Conservation (phyloP, 2,329 filamentous ascomycete species). For the Aspergillus sp. region DNA sequence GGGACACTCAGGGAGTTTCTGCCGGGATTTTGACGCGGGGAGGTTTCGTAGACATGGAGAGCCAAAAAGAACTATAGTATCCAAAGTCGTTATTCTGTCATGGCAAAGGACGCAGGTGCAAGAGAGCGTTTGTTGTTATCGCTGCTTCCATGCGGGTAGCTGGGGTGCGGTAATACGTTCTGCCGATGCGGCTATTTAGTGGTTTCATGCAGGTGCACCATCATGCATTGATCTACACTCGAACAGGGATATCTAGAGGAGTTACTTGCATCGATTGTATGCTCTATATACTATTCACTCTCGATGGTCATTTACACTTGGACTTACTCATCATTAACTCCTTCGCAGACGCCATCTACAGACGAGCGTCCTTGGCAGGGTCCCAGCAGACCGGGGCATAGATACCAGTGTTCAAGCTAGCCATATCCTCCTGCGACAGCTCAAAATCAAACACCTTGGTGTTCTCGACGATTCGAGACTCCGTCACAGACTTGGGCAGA, state of each 20-base stretch:
- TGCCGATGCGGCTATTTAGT: slow-evolving; percentile 20
- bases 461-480: slow-evolving; percentile 60
- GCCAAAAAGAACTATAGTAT: background rate
- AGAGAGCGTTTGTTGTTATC: background rate
- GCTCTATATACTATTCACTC: background rate
- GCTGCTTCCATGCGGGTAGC: background rate
- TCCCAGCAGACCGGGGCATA: slow-evolving; percentile 62
- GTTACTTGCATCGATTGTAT: background rate
- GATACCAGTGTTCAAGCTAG: slow-evolving; percentile 50
- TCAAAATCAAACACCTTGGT: slow-evolving; percentile 59
- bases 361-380: slow-evolving; percentile 38
- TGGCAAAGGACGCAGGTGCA: background rate
- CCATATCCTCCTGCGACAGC: slow-evolving; percentile 58
- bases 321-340: background rate
- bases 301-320: background rate
- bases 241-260: background rate
- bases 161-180: slow-evolving; percentile 28
- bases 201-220: background rate
- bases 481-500: slow-evolving; percentile 61
- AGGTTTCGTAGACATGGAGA: slow-evolving; percentile 6
- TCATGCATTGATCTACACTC: background rate
- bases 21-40: background rate
- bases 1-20: background rate
- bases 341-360: slow-evolving; percentile 10
- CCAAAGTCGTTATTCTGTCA: background rate